Percentiles rank a stretch among this genome's conserved stretches.
Conservation (phyloP, 306 rosid genomes). For the Senna tora region DNA sequence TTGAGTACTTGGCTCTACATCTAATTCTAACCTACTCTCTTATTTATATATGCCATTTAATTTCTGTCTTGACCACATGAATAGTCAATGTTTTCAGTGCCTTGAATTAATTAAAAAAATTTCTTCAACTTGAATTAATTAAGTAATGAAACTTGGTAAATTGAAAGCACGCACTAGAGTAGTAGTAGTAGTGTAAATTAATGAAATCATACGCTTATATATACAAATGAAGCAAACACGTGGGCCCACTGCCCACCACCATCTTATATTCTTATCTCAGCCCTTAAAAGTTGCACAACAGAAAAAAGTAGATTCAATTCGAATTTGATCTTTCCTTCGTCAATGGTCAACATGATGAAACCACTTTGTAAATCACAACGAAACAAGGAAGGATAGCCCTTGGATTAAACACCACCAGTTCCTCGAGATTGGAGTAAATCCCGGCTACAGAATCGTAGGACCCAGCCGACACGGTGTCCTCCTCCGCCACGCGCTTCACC, state of each 20-base stretch:
- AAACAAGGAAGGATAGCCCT: slow-evolving; percentile 94
- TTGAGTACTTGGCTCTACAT: no score
- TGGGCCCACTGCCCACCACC: slow-evolving; percentile 4
- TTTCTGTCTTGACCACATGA: slow-evolving; percentile 32
- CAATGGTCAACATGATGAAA: slow-evolving; percentile 44
- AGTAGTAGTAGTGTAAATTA: no score
- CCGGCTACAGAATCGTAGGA: slow-evolving; percentile 87
- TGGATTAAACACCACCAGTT: slow-evolving; percentile 72
- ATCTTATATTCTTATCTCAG: no score
- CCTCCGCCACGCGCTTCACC: slow-evolving; percentile 72
- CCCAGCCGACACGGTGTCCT: slow-evolving; percentile 46
- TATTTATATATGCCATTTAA: slow-evolving; percentile 5
- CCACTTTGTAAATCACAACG: slow-evolving; percentile 78
- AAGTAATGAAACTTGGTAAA: no score
- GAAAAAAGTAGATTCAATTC: no score
- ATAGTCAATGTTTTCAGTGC: slow-evolving; percentile 25
- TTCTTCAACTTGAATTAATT: not conserved
- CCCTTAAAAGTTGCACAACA: no score
- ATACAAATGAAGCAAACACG: not conserved
- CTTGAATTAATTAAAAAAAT: not conserved
- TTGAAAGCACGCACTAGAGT: no score
- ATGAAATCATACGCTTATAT: not conserved
- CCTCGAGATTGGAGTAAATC: slow-evolving; percentile 83
- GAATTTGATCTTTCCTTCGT: no score
- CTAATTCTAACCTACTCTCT: not conserved